phyloP scores from a whole-genome alignment of 2,329 filamentous ascomycete genomes.

The Fusarium albosuccineum region DNA sequence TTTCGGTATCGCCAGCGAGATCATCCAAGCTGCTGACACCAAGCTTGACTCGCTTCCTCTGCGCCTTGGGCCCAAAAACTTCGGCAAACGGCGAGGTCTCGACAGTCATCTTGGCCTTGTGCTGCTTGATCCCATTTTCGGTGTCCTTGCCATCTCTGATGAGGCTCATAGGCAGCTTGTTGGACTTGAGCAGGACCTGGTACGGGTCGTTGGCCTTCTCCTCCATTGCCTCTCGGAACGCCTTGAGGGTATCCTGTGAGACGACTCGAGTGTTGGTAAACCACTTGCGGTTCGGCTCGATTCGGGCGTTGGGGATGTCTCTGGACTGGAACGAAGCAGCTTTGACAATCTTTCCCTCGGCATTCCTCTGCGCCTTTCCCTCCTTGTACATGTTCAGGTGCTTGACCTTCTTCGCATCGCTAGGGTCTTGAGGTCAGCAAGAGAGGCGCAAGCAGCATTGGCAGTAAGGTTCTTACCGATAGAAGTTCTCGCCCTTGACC shows the following conservation, averaged over 20 bases:
- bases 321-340: conserved; percentile 86
- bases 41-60: conserved; percentile 92
- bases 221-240: conserved; percentile 92
- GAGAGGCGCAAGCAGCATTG: neutral
- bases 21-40: conserved; percentile 85
- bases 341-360: conserved; percentile 85
- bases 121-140: conserved; percentile 88
- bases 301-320: conserved; percentile 84
- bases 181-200: conserved; percentile 93
- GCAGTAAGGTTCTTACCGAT: conserved; percentile 69
- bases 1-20: conserved; percentile 82
- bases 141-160: conserved; percentile 80
- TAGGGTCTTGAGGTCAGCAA: conserved; percentile 41
- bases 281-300: conserved; percentile 98
- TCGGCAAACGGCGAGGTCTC: conserved; percentile 88
- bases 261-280: conserved; percentile 94
- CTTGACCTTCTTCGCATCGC: conserved; percentile 87
- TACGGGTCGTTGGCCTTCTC: conserved; percentile 93
- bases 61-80: conserved; percentile 93
- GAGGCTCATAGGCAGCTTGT: conserved; percentile 96
- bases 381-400: conserved; percentile 91
- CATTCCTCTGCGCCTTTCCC: conserved; percentile 84
- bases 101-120: conserved; percentile 93
- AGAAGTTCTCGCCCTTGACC: conserved; percentile 98
- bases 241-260: conserved; percentile 86